Percentiles rank a stretch among this genome's conserved stretches.
Evolutionary conservation across 2,329 filamentous ascomycete genomes (phyloP).

Genomic region (Periconia sp.): DNA sequence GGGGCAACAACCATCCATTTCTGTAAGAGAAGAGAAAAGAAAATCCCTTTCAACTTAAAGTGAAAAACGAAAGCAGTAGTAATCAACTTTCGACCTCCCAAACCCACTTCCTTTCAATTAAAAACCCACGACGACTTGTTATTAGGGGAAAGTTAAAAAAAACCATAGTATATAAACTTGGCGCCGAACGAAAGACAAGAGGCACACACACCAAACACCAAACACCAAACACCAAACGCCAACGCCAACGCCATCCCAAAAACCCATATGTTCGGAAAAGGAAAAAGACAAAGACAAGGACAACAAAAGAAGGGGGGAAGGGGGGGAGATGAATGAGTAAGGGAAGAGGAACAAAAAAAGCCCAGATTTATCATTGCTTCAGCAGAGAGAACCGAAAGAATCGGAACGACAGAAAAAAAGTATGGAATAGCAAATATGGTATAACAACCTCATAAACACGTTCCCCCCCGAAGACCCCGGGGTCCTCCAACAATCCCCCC

Average conservation of each 20-base stretch:
- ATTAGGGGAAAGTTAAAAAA: too few species aligned
- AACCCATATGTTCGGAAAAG: too few species aligned
- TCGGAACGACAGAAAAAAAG: not conserved
- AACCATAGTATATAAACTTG: too few species aligned
- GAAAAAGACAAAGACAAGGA: not conserved
- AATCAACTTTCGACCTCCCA: too few species aligned
- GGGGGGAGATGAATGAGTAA: not conserved
- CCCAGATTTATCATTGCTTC: not conserved
- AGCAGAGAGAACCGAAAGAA: not conserved
- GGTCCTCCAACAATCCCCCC: not conserved
- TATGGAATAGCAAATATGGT: constrained; percentile 2
- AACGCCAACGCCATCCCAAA: not conserved
- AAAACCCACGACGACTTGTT: too few species aligned
- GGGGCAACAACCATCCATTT: too few species aligned
- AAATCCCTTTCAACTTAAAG: too few species aligned
- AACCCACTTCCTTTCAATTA: too few species aligned
- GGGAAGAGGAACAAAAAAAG: not conserved
- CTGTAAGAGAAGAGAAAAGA: too few species aligned
- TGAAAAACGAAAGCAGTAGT: too few species aligned
- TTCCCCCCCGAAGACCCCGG: not conserved
- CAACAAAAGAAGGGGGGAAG: not conserved
- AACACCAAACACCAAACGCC: not conserved
- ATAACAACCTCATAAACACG: constrained; percentile 5
- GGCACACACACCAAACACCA: too few species aligned
- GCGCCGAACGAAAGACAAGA: too few species aligned